phyloP scores from a whole-genome alignment of 1,284 basidiomycete species.

The Schizophyllum amplum region DNA sequence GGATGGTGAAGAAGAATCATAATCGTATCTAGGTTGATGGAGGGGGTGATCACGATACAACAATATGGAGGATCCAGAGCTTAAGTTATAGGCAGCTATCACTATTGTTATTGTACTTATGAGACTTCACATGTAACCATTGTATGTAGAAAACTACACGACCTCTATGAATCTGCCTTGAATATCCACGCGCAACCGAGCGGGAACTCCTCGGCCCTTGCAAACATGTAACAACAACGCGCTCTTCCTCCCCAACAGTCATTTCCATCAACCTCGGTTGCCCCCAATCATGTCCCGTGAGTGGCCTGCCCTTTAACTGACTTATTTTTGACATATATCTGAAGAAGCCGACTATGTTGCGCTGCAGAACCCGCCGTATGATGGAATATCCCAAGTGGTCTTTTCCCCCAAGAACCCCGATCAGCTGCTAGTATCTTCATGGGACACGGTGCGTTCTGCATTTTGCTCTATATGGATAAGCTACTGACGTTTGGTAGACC shows the following conservation, averaged over 20 bases:
- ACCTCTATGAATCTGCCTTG: background rate
- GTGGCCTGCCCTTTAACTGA: background rate
- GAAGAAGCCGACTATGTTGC: slow-evolving; percentile 10
- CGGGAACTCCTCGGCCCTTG: background rate
- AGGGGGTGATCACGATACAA: background rate
- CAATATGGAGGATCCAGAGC: background rate
- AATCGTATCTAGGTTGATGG: background rate
- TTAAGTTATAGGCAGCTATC: too few species aligned
- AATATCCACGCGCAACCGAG: background rate
- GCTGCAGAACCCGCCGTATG: slow-evolving; percentile 70
- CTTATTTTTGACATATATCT: background rate
- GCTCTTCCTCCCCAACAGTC: background rate
- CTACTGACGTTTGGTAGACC: slow-evolving; percentile 35
- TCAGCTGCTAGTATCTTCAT: slow-evolving; percentile 73
- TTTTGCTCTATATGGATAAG: background rate
- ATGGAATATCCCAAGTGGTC: slow-evolving; percentile 73
- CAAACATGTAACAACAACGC: background rate
- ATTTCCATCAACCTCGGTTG: background rate
- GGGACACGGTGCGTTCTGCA: slow-evolving; percentile 70
- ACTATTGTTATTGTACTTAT: background rate
- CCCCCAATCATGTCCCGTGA: slow-evolving; percentile 9
- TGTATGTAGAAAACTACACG: too few species aligned
- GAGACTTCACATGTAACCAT: too few species aligned
- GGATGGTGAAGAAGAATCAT: background rate
- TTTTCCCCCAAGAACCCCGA: slow-evolving; percentile 78